Conservation (phyloP, 2,329 filamentous ascomycete species). For the Penicillium brevicompactum region DNA sequence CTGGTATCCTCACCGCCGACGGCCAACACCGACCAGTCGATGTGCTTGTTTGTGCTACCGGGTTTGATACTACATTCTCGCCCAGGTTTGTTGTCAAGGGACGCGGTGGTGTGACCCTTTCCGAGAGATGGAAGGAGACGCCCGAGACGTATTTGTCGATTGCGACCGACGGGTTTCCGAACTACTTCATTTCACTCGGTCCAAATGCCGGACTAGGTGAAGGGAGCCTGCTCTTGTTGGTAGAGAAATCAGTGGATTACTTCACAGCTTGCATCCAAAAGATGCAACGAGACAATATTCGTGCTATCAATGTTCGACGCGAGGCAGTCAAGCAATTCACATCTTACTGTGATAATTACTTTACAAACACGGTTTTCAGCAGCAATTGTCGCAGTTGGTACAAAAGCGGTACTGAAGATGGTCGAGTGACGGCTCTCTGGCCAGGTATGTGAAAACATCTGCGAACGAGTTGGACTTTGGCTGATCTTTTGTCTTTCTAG, state of each 20-base stretch:
- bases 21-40: constrained; percentile 37
- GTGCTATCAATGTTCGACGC: constrained; percentile 27
- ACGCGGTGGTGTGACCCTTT: constrained; percentile 27
- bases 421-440: constrained; percentile 37
- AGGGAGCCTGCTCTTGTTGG: constrained; percentile 36
- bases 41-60: constrained; percentile 42
- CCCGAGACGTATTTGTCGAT: constrained; percentile 41
- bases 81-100: constrained; percentile 40
- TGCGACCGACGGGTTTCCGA: constrained; percentile 37
- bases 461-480: not conserved
- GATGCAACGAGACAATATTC: constrained; percentile 40
- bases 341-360: constrained; percentile 37
- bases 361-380: constrained; percentile 37
- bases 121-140: constrained; percentile 33
- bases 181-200: constrained; percentile 38
- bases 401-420: constrained; percentile 36
- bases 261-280: constrained; percentile 37
- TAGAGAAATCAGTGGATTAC: constrained; percentile 38
- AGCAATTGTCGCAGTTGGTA: constrained; percentile 43
- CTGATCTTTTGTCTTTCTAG: constrained; percentile 14
- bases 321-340: constrained; percentile 34
- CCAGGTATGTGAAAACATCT: constrained; percentile 30
- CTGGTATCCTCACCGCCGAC: constrained; percentile 38
- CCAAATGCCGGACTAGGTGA: constrained; percentile 37
- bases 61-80: constrained; percentile 39